phyloP scores from a whole-genome alignment of 306 rosid genomes.

The Bauhinia variegata region DNA sequence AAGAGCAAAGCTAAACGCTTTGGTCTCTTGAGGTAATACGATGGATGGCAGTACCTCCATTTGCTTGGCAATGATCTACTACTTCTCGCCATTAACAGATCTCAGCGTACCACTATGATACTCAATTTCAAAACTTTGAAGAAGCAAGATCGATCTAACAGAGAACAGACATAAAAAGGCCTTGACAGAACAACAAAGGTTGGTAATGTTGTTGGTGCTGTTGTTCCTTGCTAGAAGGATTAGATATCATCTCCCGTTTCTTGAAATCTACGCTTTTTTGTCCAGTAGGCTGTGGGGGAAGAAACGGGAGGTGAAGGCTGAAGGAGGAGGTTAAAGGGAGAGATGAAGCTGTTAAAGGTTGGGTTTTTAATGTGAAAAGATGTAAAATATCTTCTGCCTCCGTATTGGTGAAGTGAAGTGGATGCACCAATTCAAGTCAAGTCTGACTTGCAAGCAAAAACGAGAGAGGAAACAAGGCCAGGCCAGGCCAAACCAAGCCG shows the following conservation, averaged over 20 bases:
- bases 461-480: too few species aligned
- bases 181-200: background rate
- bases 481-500: too few species aligned
- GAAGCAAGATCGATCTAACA: slow-evolving; percentile 25
- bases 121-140: slow-evolving; percentile 7
- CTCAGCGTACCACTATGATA: background rate
- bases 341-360: background rate
- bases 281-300: slow-evolving; percentile 20
- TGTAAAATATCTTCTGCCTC: too few species aligned
- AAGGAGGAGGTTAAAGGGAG: slow-evolving; percentile 7
- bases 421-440: background rate
- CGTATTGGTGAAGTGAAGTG: background rate
- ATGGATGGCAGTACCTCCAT: slow-evolving; percentile 76
- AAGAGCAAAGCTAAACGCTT: slow-evolving; percentile 87
- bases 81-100: slow-evolving; percentile 64
- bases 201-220: background rate
- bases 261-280: slow-evolving; percentile 41
- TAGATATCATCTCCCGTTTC: slow-evolving; percentile 21
- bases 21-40: slow-evolving; percentile 89
- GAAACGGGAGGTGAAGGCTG: background rate
- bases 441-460: background rate
- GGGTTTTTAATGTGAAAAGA: too few species aligned
- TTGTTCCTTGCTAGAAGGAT: background rate
- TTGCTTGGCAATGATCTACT: slow-evolving; percentile 60
- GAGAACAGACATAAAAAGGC: background rate